These are phyloP conservation scores for Colletotrichum horii DNA, from an alignment of 2,329 filamentous ascomycete genomes.

Conservation along the genomic window DNA sequence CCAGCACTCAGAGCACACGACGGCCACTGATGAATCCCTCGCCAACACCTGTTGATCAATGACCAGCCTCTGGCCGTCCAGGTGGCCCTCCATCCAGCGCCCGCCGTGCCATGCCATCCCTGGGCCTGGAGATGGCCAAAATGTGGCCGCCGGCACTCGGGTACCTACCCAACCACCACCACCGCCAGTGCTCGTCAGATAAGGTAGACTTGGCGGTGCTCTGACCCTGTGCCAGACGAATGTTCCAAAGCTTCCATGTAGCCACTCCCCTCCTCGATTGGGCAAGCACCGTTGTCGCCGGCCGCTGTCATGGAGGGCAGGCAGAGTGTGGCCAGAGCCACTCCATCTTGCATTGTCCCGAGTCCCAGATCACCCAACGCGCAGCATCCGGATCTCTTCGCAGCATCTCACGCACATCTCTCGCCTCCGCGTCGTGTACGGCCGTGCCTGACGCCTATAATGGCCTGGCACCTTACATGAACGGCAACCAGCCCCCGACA, in stretches of 20 bases:
- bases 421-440: not conserved
- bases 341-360: not conserved
- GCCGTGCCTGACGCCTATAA: not conserved
- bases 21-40: not conserved
- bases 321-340: constrained; percentile 11
- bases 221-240: constrained; percentile 12
- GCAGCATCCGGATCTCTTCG: not conserved
- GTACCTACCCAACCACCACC: not conserved
- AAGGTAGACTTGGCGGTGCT: constrained; percentile 14
- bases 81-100: not conserved
- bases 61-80: not conserved
- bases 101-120: not conserved
- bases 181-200: not conserved
- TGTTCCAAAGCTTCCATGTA: constrained; percentile 21
- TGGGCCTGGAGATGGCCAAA: not conserved
- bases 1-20: not conserved
- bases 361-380: not conserved
- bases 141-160: not conserved
- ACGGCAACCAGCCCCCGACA: not conserved
- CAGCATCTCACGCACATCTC: not conserved
- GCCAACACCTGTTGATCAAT: not conserved
- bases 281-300: not conserved
- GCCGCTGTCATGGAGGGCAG: not conserved
- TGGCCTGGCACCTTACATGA: not conserved
- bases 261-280: constrained; percentile 8